These are phyloP conservation scores for Vitellaria paradoxa DNA, from an alignment of 179 eudicot genomes.

Conservation along the genomic window DNA sequence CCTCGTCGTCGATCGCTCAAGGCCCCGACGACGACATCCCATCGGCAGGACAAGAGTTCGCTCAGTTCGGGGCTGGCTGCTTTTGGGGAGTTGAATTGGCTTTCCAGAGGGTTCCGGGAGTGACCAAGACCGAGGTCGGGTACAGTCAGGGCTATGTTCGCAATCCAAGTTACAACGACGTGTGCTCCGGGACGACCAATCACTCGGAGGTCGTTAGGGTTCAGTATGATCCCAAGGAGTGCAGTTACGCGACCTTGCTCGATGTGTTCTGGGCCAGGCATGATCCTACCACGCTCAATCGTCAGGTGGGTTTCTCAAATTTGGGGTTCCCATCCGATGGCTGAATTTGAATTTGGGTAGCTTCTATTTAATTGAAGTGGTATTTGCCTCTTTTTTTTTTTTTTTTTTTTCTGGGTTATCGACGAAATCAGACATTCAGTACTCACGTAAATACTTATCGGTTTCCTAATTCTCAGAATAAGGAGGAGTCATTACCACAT, in stretches of 20 bases:
- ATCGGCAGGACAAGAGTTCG: slow-evolving; percentile 47
- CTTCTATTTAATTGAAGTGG: neutral
- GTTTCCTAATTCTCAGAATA: too few species aligned
- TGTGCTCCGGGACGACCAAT: slow-evolving; percentile 53
- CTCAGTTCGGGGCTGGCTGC: slow-evolving; percentile 64
- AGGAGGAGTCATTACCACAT: too few species aligned
- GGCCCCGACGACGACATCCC: slow-evolving; percentile 54
- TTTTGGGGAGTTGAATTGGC: slow-evolving; percentile 73
- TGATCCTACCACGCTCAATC: slow-evolving; percentile 70
- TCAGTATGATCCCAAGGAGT: slow-evolving; percentile 51
- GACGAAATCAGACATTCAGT: neutral
- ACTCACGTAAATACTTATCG: too few species aligned
- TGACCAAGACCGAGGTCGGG: slow-evolving; percentile 62
- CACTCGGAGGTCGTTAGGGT: slow-evolving; percentile 72
- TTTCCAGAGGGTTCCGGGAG: slow-evolving; percentile 65
- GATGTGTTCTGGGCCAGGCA: slow-evolving; percentile 61
- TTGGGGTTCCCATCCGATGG: neutral
- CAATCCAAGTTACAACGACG: slow-evolving; percentile 46
- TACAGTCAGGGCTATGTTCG: slow-evolving; percentile 47
- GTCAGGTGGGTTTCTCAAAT: slow-evolving; percentile 36
- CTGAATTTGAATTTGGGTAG: neutral
- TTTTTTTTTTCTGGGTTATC: neutral
- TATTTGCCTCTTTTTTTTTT: neutral
- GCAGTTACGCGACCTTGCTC: slow-evolving; percentile 40
- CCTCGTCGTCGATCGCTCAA: slow-evolving; percentile 45